phyloP scores from a whole-genome alignment of 768 basidiomycete species.

The Psilocybe azurescens region DNA sequence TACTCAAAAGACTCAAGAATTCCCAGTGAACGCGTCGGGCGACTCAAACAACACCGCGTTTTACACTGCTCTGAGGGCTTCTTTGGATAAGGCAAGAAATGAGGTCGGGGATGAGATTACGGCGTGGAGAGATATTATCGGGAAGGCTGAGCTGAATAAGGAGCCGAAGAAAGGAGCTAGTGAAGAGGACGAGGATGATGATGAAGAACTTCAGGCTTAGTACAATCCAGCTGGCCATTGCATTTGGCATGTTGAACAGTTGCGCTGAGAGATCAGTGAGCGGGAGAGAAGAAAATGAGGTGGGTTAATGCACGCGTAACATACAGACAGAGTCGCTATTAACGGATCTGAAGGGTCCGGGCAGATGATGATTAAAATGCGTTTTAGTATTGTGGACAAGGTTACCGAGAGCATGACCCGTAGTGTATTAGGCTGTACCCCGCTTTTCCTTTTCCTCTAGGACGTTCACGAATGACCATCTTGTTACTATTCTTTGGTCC shows the following conservation, averaged over 20 bases:
- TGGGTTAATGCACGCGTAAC: background rate
- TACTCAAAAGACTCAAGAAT: constrained; percentile 18
- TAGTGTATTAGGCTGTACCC: constrained; percentile 39
- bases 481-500: constrained; percentile 91
- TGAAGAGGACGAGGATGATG: constrained; percentile 44
- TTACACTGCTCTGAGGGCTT: constrained; percentile 53
- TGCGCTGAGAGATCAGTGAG: background rate
- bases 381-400: constrained; percentile 11
- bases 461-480: constrained; percentile 86
- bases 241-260: background rate
- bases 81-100: constrained; percentile 57
- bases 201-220: constrained; percentile 16
- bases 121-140: constrained; percentile 75
- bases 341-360: background rate
- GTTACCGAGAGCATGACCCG: constrained; percentile 15
- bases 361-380: constrained; percentile 13
- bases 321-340: background rate
- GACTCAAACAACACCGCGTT: constrained; percentile 40
- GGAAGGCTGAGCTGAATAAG: constrained; percentile 65
- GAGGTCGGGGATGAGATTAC: constrained; percentile 73
- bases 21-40: constrained; percentile 13
- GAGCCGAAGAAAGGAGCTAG: constrained; percentile 52
- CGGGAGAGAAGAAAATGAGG: background rate
- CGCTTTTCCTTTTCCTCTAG: constrained; percentile 68
- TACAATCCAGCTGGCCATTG: background rate